Base-by-base conservation (phyloP, 179 eudicot species). In the Spergularia azorica region DNA sequence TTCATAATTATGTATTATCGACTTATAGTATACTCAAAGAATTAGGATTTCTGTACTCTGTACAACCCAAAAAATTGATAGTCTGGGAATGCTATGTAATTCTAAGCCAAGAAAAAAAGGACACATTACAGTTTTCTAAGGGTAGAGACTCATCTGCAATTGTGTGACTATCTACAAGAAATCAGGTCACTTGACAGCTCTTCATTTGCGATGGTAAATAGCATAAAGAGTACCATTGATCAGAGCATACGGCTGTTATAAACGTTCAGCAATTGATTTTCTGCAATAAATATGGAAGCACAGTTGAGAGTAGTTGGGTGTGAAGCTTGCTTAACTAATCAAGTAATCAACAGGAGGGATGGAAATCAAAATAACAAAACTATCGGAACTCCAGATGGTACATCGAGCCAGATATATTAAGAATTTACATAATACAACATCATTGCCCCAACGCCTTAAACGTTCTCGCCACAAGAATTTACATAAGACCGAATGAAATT, bases 131-230 rank as follows among this genome's bases (percentile, higher is more conserved):
- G 91, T 82, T 89, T 71, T 88, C 87, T 81, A 83, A 84, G 91
- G 87, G 97, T 83, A 92, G 93, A 89, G 86, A 91, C 97, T 92
- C 97, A 95, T 92, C 96, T 95, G 97, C 94, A 78, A 83, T 82
- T 69, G 87, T 76, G 84, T 84, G 84, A 85, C 87, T 79, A 85
- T 87, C 92, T 92, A 93, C 90, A 86, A 84, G 79, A 84, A 82
- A 79, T 87, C 84, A 86, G 82, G 73, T 62, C 81, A 78, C 73
- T 83, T 73, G 70, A 76, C 58, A 83, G 78, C 78, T 66, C 76
- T 65, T 85, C 85, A 59, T 72, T 82, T 68, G 52, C 59, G 68
- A 73, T 67, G 56, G 65, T 51, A 18, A 61, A 75, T 9, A 39
- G 8, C 63, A 41, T 52, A 39, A 68, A 67, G 67, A 79, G 48